These are phyloP conservation scores for Apophysomyces ossiformis DNA, from an alignment of 371 early-diverging fungal genomes.

Conservation along the genomic window DNA sequence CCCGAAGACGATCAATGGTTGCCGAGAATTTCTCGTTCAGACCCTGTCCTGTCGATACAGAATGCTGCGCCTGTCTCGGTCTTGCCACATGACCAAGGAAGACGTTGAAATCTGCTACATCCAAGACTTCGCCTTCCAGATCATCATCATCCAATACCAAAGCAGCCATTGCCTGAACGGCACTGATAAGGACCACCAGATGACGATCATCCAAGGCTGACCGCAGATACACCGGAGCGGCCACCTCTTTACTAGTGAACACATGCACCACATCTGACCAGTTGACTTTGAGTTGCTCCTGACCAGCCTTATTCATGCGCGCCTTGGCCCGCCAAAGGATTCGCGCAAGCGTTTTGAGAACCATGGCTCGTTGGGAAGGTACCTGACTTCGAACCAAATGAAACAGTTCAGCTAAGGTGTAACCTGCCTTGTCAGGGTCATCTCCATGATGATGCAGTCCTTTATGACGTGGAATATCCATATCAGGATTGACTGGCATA, in stretches of 20 bases:
- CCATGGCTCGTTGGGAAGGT: conserved; percentile 81
- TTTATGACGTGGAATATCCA: conserved; percentile 60
- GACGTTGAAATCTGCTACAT: conserved; percentile 24
- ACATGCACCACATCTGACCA: conserved; percentile 41
- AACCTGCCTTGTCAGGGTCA: conserved; percentile 84
- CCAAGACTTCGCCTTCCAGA: conserved; percentile 26
- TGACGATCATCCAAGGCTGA: conserved; percentile 72
- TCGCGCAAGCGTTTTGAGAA: conserved; percentile 66
- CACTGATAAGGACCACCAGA: conserved; percentile 59
- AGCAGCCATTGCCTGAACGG: conserved; percentile 55
- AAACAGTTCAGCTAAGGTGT: conserved; percentile 83
- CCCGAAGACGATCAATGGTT: conserved; percentile 12
- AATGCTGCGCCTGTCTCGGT: conserved; percentile 12
- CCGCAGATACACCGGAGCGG: conserved; percentile 56
- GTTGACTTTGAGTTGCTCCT: background rate
- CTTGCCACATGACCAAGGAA: conserved; percentile 33
- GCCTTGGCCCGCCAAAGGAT: conserved; percentile 61
- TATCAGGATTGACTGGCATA: conserved; percentile 54
- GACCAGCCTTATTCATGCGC: conserved; percentile 15
- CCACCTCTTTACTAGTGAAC: conserved; percentile 43
- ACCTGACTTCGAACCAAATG: conserved; percentile 83
- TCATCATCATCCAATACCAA: conserved; percentile 36
- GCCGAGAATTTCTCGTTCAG: conserved; percentile 26
- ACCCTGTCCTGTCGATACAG: conserved; percentile 20
- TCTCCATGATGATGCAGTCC: conserved; percentile 93